A percentile compares a stretch with the other conserved stretches of the same genome.
Evolutionary conservation across 2,329 filamentous ascomycete species (phyloP).

Genomic region (Ophiocordyceps polyrhachis-furcata): DNA sequence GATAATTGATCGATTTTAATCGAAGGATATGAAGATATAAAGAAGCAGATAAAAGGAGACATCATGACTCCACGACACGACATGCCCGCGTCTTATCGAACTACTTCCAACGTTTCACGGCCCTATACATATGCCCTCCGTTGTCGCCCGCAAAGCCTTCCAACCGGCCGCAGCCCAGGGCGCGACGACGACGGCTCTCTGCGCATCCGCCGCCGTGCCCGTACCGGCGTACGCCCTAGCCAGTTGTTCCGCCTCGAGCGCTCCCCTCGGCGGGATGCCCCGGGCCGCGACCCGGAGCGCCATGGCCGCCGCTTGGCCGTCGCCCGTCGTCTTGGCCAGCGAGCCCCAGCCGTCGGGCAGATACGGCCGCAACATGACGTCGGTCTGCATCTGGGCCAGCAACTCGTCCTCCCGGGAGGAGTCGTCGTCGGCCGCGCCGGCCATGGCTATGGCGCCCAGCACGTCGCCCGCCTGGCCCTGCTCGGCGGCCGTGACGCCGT

Average conservation of each 20-base stretch:
- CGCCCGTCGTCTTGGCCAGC: slow-evolving; percentile 41
- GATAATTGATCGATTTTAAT: too few species aligned
- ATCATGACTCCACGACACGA: neutral
- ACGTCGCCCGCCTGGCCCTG: slow-evolving; percentile 55
- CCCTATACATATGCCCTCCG: slow-evolving; percentile 6
- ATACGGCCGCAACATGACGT: slow-evolving; percentile 65
- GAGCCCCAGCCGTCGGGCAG: slow-evolving; percentile 67
- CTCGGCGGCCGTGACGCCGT: slow-evolving; percentile 42
- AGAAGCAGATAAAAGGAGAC: too few species aligned
- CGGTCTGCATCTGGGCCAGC: slow-evolving; percentile 48
- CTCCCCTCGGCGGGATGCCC: slow-evolving; percentile 53
- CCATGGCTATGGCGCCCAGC: slow-evolving; percentile 57
- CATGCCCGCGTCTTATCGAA: neutral
- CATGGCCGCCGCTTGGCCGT: slow-evolving; percentile 48
- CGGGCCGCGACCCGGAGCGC: slow-evolving; percentile 61
- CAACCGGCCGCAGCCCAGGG: slow-evolving; percentile 59
- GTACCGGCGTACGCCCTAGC: slow-evolving; percentile 58
- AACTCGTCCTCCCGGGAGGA: slow-evolving; percentile 29
- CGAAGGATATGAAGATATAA: too few species aligned
- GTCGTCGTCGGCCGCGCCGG: slow-evolving; percentile 32
- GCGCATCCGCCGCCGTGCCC: slow-evolving; percentile 51
- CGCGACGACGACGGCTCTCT: slow-evolving; percentile 59
- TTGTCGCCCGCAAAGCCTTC: slow-evolving; percentile 28
- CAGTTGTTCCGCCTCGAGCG: slow-evolving; percentile 49
- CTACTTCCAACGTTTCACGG: neutral